phyloP scores from a whole-genome alignment of 371 early-diverging fungal genomes.

The Actinomortierella wolfii region DNA sequence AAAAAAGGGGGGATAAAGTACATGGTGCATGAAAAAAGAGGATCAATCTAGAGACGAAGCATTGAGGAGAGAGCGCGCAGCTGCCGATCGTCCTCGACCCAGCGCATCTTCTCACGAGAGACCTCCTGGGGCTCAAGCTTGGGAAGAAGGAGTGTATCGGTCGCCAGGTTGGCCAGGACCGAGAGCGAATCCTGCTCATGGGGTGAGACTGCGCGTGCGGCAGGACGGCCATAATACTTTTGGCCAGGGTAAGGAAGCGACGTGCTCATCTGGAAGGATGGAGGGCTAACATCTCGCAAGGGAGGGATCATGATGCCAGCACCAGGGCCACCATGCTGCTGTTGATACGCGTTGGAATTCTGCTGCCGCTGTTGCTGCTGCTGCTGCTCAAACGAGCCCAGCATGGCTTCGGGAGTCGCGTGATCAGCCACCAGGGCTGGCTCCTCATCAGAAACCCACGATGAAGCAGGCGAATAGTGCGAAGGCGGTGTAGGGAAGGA shows the following conservation, averaged over 20 bases:
- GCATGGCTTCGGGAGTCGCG: slow-evolving; percentile 19
- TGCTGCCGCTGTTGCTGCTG: too few species aligned
- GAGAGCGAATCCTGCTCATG: slow-evolving; percentile 39
- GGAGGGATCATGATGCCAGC: slow-evolving; percentile 7
- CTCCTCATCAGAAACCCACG: slow-evolving; percentile 43
- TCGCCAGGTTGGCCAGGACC: slow-evolving; percentile 38
- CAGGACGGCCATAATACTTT: slow-evolving; percentile 13
- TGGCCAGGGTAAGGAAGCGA: too few species aligned
- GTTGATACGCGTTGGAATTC: slow-evolving; percentile 31
- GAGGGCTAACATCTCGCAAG: too few species aligned
- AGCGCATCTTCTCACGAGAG: slow-evolving; percentile 47
- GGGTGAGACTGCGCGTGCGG: slow-evolving; percentile 8
- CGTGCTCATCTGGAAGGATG: too few species aligned
- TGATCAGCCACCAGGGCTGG: slow-evolving; percentile 24
- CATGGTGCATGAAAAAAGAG: background rate
- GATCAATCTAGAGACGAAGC: slow-evolving; percentile 39
- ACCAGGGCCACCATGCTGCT: slow-evolving; percentile 29
- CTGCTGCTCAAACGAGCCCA: too few species aligned
- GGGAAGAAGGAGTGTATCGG: slow-evolving; percentile 29
- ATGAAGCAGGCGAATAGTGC: slow-evolving; percentile 23
- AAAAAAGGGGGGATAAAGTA: background rate
- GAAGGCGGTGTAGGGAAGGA: slow-evolving; percentile 31
- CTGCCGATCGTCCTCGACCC: slow-evolving; percentile 53
- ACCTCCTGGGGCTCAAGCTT: slow-evolving; percentile 46
- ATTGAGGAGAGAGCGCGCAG: slow-evolving; percentile 48